Conservation (phyloP, 208 protist genomes). For the Acanthamoeba lugdunensis region DNA sequence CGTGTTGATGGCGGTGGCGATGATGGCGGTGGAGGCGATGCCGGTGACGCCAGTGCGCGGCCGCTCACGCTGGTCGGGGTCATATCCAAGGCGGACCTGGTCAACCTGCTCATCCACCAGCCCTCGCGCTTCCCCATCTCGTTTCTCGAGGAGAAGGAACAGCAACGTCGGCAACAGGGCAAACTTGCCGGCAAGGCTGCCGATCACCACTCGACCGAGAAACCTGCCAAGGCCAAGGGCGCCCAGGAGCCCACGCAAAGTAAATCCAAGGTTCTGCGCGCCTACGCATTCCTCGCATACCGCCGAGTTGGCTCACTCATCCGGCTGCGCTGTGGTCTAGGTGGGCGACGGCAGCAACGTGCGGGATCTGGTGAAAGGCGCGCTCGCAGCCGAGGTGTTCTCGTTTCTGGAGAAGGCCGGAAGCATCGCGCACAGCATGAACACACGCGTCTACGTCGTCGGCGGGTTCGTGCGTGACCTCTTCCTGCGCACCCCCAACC, state of each 20-base stretch:
- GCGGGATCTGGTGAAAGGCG: neutral
- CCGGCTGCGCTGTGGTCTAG: neutral
- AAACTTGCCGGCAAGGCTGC: neutral
- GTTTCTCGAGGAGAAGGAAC: neutral
- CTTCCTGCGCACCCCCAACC: conserved; percentile 36
- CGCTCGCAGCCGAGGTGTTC: neutral
- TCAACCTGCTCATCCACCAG: conserved; percentile 40
- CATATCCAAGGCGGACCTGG: conserved; percentile 51
- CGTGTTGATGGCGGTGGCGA: too few relatives aligned
- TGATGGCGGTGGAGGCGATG: neutral
- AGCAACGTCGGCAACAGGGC: neutral
- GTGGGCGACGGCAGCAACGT: conserved; percentile 33
- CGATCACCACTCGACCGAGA: neutral
- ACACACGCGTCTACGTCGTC: conserved; percentile 49
- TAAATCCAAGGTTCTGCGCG: neutral
- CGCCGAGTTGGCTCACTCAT: neutral
- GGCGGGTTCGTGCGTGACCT: conserved; percentile 69
- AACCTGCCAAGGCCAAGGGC: neutral
- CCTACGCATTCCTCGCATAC: neutral
- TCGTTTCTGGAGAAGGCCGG: conserved; percentile 43
- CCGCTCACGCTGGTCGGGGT: conserved; percentile 21
- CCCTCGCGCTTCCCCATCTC: conserved; percentile 70
- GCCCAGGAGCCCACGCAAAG: neutral
- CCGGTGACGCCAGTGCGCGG: neutral
- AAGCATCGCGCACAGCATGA: conserved; percentile 29